phyloP scores from a whole-genome alignment of 2,329 filamentous ascomycete genomes.

The Cercospora canescens region DNA sequence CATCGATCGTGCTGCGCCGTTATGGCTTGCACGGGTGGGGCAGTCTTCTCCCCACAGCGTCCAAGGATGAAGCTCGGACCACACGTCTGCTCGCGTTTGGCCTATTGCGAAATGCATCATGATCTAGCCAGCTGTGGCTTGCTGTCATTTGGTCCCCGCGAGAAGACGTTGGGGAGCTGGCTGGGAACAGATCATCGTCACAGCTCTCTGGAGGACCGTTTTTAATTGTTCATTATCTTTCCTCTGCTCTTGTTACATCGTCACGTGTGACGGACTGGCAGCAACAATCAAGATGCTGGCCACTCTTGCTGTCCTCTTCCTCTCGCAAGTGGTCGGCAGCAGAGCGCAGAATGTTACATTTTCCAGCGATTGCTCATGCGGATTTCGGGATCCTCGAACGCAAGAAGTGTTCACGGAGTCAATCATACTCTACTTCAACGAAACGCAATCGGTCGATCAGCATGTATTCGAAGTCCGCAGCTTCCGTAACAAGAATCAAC shows the following conservation, averaged over 20 bases:
- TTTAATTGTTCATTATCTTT: background rate
- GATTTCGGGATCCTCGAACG: constrained; percentile 45
- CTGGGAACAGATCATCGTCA: background rate
- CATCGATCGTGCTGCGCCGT: background rate
- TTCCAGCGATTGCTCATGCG: constrained; percentile 44
- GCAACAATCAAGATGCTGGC: constrained; percentile 13
- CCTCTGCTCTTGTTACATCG: background rate
- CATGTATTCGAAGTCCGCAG: constrained; percentile 41
- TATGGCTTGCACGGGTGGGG: background rate
- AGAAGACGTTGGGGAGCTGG: background rate
- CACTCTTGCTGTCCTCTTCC: constrained; percentile 4
- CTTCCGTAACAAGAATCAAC: constrained; percentile 48
- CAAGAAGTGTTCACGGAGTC: constrained; percentile 48
- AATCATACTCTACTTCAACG: constrained; percentile 54
- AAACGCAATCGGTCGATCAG: constrained; percentile 40
- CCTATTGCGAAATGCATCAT: background rate
- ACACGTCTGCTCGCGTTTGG: background rate
- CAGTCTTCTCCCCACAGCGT: background rate
- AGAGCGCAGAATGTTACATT: constrained; percentile 19
- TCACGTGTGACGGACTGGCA: background rate
- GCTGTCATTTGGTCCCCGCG: background rate
- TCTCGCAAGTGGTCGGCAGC: constrained; percentile 13
- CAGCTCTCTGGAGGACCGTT: background rate
- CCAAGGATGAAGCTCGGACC: background rate
- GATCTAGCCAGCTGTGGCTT: background rate